These are phyloP conservation scores for Phytopythium montanum DNA, from an alignment of 352 stramenopile genomes.

Conservation along the genomic window DNA sequence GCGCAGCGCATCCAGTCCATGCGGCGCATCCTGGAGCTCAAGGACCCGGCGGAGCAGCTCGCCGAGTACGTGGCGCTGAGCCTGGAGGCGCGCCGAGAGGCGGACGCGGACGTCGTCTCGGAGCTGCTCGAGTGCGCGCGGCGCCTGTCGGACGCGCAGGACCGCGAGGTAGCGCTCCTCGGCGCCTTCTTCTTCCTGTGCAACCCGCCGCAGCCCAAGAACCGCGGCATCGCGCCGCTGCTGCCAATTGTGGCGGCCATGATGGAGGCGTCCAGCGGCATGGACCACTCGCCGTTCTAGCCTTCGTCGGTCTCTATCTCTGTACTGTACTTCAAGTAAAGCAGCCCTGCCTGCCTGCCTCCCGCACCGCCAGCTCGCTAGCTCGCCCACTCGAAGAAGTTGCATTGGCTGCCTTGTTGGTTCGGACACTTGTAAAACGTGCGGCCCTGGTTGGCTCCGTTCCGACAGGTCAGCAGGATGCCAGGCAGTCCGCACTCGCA, in stretches of 20 bases:
- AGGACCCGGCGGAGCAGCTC: conserved; percentile 56
- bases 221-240: conserved; percentile 29
- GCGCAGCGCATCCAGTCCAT: conserved; percentile 50
- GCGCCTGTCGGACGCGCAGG: conserved; percentile 33
- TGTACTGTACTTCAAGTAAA: not conserved
- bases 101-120: conserved; percentile 29
- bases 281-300: conserved; percentile 28
- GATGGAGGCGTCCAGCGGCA: conserved; percentile 33
- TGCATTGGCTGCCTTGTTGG: conserved; percentile 76
- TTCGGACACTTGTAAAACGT: conserved; percentile 93
- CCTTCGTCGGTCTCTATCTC: conserved; percentile 2
- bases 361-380: conserved; percentile 14
- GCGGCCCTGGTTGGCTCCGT: conserved; percentile 84
- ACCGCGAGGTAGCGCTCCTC: conserved; percentile 55
- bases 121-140: conserved; percentile 54
- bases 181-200: conserved; percentile 62
- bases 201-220: conserved; percentile 18
- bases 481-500: conserved; percentile 47
- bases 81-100: conserved; percentile 26
- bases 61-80: conserved; percentile 56
- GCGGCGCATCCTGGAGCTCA: conserved; percentile 48
- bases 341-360: not conserved
- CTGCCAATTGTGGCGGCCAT: conserved; percentile 61
- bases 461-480: conserved; percentile 60
- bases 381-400: conserved; percentile 91